phyloP scores from a whole-genome alignment of 164 flowering plant genomes.

The Chimonanthus salicifolius region DNA sequence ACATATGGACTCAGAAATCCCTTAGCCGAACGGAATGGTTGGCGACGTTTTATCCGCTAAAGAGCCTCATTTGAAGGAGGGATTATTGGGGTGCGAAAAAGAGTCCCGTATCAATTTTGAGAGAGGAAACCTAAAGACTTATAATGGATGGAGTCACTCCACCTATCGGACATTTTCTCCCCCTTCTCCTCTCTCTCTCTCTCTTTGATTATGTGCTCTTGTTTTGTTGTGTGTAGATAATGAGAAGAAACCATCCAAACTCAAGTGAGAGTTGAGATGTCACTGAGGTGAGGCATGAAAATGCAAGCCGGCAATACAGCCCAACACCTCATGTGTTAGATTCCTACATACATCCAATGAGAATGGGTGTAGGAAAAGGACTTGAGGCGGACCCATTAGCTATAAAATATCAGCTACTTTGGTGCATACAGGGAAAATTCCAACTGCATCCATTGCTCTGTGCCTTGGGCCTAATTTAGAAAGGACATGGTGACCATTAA shows the following conservation, averaged over 20 bases:
- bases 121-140: no score
- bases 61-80: no score
- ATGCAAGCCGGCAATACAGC: background rate
- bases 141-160: no score
- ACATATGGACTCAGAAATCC: no score
- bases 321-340: slow-evolving; percentile 6
- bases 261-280: background rate
- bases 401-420: background rate
- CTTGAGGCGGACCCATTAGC: slow-evolving; percentile 3
- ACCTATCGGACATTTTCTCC: no score
- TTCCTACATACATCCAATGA: slow-evolving; percentile 1
- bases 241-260: background rate
- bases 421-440: slow-evolving; percentile 1
- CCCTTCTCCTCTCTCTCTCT: no score
- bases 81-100: no score
- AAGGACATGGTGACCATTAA: background rate
- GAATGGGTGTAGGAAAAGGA: slow-evolving; percentile 11
- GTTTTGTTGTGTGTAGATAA: background rate
- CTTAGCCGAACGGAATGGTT: no score
- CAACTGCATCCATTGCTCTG: background rate
- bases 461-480: background rate
- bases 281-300: background rate
- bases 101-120: no score
- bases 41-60: no score
- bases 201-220: no score